Evolutionary conservation across 305 asterid genomes (phyloP).

Genomic region (Fraxinus baroniana): DNA sequence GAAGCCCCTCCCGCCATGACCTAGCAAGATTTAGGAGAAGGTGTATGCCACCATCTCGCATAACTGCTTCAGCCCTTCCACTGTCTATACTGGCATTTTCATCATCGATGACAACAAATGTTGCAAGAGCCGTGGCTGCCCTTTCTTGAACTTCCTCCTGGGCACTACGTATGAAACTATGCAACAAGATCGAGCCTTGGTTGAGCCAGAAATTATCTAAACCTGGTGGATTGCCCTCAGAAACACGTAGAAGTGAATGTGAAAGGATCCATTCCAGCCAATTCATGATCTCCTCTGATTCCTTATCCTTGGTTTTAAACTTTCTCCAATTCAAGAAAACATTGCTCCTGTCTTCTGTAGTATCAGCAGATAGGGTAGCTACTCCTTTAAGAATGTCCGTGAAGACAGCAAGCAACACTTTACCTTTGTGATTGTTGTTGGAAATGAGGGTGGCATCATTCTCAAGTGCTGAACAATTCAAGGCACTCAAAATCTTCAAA

Average conservation of each 20-base stretch:
- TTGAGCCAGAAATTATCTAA: constrained; percentile 82
- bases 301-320: constrained; percentile 41
- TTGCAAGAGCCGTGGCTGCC: constrained; percentile 90
- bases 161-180: constrained; percentile 70
- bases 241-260: constrained; percentile 79
- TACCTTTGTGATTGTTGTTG: constrained; percentile 59
- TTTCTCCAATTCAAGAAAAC: constrained; percentile 58
- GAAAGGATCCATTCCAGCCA: constrained; percentile 90
- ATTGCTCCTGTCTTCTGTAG: constrained; percentile 46
- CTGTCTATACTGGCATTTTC: constrained; percentile 78
- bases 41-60: constrained; percentile 74
- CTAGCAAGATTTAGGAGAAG: constrained; percentile 76
- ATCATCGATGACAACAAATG: constrained; percentile 81
- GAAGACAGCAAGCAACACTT: constrained; percentile 63
- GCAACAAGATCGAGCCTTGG: constrained; percentile 75
- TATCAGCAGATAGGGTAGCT: constrained; percentile 54
- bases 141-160: constrained; percentile 95
- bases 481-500: constrained; percentile 76
- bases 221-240: constrained; percentile 80
- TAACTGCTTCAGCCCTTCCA: constrained; percentile 81
- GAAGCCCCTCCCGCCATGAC: constrained; percentile 89
- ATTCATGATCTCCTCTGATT: constrained; percentile 53
- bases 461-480: constrained; percentile 67
- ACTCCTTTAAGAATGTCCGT: constrained; percentile 66
- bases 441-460: constrained; percentile 56